A percentile compares a stretch with the other conserved stretches of the same genome.
phyloP scores from a whole-genome alignment of 108 stramenopile species.

The Licmophora abbreviata region DNA sequence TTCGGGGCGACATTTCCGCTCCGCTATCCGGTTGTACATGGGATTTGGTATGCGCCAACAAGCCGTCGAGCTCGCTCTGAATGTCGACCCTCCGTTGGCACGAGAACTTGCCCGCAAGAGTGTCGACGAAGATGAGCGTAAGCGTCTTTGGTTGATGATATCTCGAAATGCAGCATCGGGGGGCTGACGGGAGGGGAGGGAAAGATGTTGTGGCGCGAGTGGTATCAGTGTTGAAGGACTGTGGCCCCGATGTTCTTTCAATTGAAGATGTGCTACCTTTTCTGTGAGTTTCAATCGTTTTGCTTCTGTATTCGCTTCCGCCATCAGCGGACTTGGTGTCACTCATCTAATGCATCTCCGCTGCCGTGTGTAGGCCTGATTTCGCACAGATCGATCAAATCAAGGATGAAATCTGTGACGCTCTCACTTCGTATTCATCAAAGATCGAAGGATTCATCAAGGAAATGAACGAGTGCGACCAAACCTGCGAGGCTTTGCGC shows the following conservation, averaged over 20 bases:
- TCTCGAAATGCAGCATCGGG: constrained; percentile 72
- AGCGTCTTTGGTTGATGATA: constrained; percentile 88
- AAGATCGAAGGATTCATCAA: constrained; percentile 78
- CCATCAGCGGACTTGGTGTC: no score
- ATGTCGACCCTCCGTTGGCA: constrained; percentile 76
- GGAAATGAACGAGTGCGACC: constrained; percentile 84
- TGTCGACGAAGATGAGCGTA: constrained; percentile 61
- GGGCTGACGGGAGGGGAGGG: constrained; percentile 36
- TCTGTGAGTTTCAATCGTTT: constrained; percentile 19
- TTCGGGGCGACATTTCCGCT: constrained; percentile 78
- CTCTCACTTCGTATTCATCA: constrained; percentile 75
- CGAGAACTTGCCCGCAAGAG: constrained; percentile 77
- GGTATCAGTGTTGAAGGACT: constrained; percentile 73
- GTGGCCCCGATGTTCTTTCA: constrained; percentile 79
- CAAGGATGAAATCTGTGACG: constrained; percentile 85
- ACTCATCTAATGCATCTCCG: constrained; percentile 1
- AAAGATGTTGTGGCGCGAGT: constrained; percentile 78
- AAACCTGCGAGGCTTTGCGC: constrained; percentile 59
- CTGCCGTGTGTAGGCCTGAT: constrained; percentile 27
- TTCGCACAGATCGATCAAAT: constrained; percentile 85
- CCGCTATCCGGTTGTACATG: constrained; percentile 84
- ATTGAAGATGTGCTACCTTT: constrained; percentile 80
- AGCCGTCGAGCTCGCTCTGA: constrained; percentile 80
- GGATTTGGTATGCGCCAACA: constrained; percentile 83
- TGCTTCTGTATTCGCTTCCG: not conserved